phyloP scores from a whole-genome alignment of 2,329 filamentous ascomycete genomes.

The Aspergillus costaricaensis region DNA sequence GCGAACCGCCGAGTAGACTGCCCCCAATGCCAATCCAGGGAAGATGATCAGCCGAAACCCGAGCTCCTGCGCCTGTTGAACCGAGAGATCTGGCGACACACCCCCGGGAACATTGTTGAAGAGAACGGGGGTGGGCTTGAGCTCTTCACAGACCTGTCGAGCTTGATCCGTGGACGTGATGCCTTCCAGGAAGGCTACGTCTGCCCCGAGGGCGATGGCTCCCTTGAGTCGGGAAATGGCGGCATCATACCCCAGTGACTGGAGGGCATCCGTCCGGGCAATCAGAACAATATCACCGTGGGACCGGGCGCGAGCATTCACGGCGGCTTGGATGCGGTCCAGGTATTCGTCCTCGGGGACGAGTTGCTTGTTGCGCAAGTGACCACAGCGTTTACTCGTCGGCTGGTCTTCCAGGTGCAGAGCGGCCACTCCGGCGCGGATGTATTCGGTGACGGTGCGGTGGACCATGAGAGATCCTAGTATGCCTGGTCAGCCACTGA shows the following conservation, averaged over 20 bases:
- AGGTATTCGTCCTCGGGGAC: constrained; percentile 55
- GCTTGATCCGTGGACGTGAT: constrained; percentile 18
- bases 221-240: constrained; percentile 52
- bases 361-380: constrained; percentile 63
- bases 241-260: constrained; percentile 46
- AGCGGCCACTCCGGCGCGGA: constrained; percentile 58
- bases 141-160: not conserved
- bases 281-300: constrained; percentile 64
- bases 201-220: constrained; percentile 44
- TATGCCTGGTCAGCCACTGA: not conserved
- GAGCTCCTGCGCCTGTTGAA: not conserved
- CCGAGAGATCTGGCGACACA: not conserved
- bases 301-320: constrained; percentile 45
- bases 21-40: not conserved
- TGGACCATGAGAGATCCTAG: constrained; percentile 37
- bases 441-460: constrained; percentile 57
- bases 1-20: not conserved
- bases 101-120: constrained; percentile 1
- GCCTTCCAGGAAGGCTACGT: constrained; percentile 26
- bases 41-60: constrained; percentile 3
- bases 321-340: constrained; percentile 61
- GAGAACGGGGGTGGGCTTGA: not conserved
- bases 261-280: constrained; percentile 60
- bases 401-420: constrained; percentile 67
- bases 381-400: constrained; percentile 63